Base-by-base conservation (phyloP, 768 basidiomycete genomes). In the Trametes meyenii region DNA sequence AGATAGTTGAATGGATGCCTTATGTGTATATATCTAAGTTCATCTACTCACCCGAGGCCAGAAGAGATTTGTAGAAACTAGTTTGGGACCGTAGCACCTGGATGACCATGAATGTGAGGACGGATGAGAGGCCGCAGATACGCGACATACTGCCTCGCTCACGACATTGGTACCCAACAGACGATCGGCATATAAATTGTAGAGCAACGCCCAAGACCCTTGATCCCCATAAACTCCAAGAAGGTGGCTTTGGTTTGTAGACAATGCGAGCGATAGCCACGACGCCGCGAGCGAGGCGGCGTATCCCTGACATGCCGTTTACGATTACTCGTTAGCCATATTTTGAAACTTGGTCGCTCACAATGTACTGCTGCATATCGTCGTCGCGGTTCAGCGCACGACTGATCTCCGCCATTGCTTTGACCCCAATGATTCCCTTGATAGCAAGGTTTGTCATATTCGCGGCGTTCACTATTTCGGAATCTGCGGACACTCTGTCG, bases 381-480 rank as follows among this genome's bases (percentile, higher is more conserved):
- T 5, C 5, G 14, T 13, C 19, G 14, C 40, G 11, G 26, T 23
- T 36, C 6, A 53, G n/a, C 1, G 51, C 36, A 23, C 42, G 51
- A 23, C 51, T 53, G 51, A 53, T 53, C 26, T 53, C 51, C 2
- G 45, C 24, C n/a, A 43, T 21, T 14, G 51, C 38, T 21, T 53
- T 23, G 38, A 53, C 26, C 12, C 51, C 51, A 5, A 53, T 53
- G 16, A 53, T 53, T 2, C 51, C 51, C 11, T 53, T 53, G 36
- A 53, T 39, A n/a, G 51, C 87, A 17, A 53, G 51, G n/a, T 53
- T 53, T n/a, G 51, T 53, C 42, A 23, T 11, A 14, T 53, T 53
- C 24, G 38, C 51, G 14, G 12, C 48, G 16, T 19, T 40, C 11
- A 14, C 39, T 8, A 8, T 33, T 8, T 33, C 29, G 8, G 29